Percentiles rank a stretch among this genome's conserved stretches.
Conservation (phyloP, 495 filamentous ascomycete species). For the Hyaloscypha variabilis region DNA sequence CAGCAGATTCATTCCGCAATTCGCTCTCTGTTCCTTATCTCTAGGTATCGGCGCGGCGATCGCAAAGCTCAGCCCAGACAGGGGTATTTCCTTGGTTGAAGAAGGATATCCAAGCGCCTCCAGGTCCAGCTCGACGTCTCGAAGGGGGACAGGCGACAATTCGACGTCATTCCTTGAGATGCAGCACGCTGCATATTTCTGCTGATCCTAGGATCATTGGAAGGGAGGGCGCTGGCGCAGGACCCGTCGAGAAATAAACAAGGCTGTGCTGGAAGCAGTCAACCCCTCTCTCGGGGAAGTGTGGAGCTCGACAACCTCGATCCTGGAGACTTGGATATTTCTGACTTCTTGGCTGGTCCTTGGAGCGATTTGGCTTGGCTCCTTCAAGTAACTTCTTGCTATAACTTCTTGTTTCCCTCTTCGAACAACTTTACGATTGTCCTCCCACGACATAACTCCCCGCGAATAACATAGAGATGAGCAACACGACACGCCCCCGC, state of each 20-base stretch:
- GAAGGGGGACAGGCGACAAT: not conserved
- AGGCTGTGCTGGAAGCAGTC: slow-evolving; percentile 19
- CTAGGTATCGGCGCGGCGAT: not conserved
- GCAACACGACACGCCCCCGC: not conserved
- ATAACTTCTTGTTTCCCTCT: not conserved
- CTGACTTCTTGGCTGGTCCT: slow-evolving; percentile 10
- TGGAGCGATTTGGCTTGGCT: not conserved
- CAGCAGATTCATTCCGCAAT: not conserved
- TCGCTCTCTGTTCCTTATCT: not conserved
- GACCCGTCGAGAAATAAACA: not conserved
- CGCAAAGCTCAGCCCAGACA: slow-evolving; percentile 9
- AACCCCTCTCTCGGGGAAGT: not conserved
- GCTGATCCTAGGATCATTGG: slow-evolving; percentile 24
- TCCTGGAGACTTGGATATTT: slow-evolving; percentile 4
- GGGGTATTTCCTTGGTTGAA: slow-evolving; percentile 20
- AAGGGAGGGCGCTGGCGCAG: not conserved
- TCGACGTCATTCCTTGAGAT: slow-evolving; percentile 26
- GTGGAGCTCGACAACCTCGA: not conserved
- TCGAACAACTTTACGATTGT: not conserved
- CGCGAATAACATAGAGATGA: slow-evolving; percentile 4
- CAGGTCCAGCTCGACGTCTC: slow-evolving; percentile 2
- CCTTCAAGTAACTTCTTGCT: not conserved
- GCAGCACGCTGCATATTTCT: slow-evolving; percentile 17
- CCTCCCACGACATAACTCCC: not conserved
- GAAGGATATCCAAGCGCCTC: not conserved